A percentile compares a stretch with the other conserved stretches of the same genome.
phyloP scores from a whole-genome alignment of 1,139 yeast genomes.

The Kodamaea fungicola region DNA sequence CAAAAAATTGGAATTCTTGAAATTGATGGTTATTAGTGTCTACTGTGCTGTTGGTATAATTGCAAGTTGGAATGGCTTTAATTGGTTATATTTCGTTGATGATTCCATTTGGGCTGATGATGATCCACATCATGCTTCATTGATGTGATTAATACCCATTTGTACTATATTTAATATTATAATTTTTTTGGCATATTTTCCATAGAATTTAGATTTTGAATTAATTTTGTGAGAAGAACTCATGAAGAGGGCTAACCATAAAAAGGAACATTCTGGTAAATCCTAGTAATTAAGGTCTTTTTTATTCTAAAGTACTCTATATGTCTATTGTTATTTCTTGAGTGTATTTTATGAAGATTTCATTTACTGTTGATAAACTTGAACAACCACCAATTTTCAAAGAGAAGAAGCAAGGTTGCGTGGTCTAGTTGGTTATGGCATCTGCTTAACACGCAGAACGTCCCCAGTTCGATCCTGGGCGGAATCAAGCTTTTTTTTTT shows the following conservation, averaged over 20 bases:
- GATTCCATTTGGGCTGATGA: slow-evolving; percentile 19
- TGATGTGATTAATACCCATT: not conserved
- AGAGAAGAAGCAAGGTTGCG: slow-evolving; percentile 30
- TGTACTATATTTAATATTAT: too few relatives aligned
- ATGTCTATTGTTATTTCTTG: not conserved
- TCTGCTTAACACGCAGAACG: slow-evolving; percentile 99
- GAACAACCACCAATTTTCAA: not conserved
- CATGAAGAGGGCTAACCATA: too few relatives aligned
- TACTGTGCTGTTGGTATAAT: slow-evolving; percentile 85
- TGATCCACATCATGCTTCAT: not conserved
- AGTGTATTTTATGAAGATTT: too few relatives aligned
- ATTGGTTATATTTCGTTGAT: slow-evolving; percentile 83
- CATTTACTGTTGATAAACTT: too few relatives aligned
- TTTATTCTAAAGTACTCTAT: not conserved
- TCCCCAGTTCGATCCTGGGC: slow-evolving; percentile 99
- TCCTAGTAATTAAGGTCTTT: too few relatives aligned
- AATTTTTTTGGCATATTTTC: too few relatives aligned
- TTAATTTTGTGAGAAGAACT: too few relatives aligned
- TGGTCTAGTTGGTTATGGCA: slow-evolving; percentile 99
- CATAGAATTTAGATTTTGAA: too few relatives aligned
- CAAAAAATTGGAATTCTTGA: slow-evolving; percentile 62
- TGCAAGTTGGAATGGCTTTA: slow-evolving; percentile 83
- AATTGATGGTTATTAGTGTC: slow-evolving; percentile 78
- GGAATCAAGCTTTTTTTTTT: slow-evolving; percentile 59
- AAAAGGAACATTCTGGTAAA: too few relatives aligned